These are phyloP conservation scores for Boletus sp. DNA, from an alignment of 768 basidiomycete genomes.

Conservation along the genomic window DNA sequence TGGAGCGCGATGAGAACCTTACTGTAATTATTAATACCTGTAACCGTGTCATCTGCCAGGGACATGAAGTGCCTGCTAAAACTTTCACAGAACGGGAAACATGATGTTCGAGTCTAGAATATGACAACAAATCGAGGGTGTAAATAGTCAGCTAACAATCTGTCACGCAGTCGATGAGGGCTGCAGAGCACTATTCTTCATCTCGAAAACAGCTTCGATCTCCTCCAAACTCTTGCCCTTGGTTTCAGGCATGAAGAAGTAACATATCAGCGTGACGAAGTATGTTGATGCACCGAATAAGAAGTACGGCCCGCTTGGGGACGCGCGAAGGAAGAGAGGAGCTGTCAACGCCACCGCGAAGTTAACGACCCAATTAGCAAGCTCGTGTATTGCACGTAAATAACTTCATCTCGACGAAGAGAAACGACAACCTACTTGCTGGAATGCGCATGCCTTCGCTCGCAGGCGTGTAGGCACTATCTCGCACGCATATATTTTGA, in stretches of 20 bases:
- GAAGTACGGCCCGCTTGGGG: conserved; percentile 48
- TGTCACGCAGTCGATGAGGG: neutral
- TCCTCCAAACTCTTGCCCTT: conserved; percentile 44
- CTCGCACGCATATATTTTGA: conserved; percentile 42
- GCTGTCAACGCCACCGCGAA: conserved; percentile 45
- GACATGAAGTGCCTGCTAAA: neutral
- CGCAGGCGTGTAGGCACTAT: conserved; percentile 49
- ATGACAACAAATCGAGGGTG: neutral
- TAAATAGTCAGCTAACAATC: neutral
- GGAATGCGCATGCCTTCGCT: conserved; percentile 42
- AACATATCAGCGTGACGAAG: conserved; percentile 38
- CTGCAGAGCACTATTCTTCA: neutral
- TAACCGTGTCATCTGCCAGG: neutral
- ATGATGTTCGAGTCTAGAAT: neutral
- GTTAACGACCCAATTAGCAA: conserved; percentile 36
- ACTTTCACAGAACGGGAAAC: neutral
- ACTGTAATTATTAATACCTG: too few relatives aligned
- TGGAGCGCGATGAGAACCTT: neutral
- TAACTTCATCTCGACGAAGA: neutral
- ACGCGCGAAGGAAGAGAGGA: conserved; percentile 44
- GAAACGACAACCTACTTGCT: conserved; percentile 37
- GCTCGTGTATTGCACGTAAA: conserved; percentile 15
- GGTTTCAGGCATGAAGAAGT: conserved; percentile 43
- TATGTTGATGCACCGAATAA: conserved; percentile 40
- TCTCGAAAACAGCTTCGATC: conserved; percentile 39